phyloP scores from a whole-genome alignment of 2,329 filamentous ascomycete genomes.

The Cladosporium sp. region DNA sequence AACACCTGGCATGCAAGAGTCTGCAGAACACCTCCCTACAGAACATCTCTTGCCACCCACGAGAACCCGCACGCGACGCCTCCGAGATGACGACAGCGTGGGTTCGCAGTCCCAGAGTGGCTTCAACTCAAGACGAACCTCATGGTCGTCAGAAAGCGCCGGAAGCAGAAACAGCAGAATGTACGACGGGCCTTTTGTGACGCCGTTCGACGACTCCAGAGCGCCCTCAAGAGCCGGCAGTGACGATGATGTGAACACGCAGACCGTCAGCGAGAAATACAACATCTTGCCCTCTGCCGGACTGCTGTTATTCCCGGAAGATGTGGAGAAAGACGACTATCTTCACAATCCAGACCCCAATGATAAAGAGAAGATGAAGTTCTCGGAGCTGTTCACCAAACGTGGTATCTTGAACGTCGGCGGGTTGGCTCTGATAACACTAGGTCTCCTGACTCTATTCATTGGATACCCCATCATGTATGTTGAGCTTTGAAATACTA shows the following conservation, averaged over 20 bases:
- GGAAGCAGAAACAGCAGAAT: conserved; percentile 55
- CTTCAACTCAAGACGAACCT: conserved; percentile 62
- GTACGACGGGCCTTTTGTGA: conserved; percentile 46
- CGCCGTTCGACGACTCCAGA: conserved; percentile 61
- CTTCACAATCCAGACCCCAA: conserved; percentile 69
- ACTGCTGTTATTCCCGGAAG: conserved; percentile 67
- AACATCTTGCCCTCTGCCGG: conserved; percentile 69
- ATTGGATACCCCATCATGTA: conserved; percentile 71
- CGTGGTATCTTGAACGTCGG: conserved; percentile 66
- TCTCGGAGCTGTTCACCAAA: conserved; percentile 63
- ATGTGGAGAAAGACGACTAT: conserved; percentile 72
- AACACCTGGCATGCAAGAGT: conserved; percentile 39
- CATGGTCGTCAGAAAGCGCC: conserved; percentile 62
- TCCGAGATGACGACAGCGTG: conserved; percentile 54
- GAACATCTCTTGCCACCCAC: conserved; percentile 54
- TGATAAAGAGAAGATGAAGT: conserved; percentile 58
- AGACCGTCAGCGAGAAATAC: conserved; percentile 72
- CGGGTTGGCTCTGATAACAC: conserved; percentile 58
- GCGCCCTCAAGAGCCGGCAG: conserved; percentile 61
- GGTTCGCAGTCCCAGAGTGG: conserved; percentile 52
- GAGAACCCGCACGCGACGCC: conserved; percentile 50
- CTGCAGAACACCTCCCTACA: conserved; percentile 49
- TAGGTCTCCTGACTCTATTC: conserved; percentile 65
- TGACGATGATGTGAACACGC: conserved; percentile 68
- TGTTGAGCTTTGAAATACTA: not conserved